phyloP scores from a whole-genome alignment of 140 eudicot genomes.

The Anethum foeniculum region DNA sequence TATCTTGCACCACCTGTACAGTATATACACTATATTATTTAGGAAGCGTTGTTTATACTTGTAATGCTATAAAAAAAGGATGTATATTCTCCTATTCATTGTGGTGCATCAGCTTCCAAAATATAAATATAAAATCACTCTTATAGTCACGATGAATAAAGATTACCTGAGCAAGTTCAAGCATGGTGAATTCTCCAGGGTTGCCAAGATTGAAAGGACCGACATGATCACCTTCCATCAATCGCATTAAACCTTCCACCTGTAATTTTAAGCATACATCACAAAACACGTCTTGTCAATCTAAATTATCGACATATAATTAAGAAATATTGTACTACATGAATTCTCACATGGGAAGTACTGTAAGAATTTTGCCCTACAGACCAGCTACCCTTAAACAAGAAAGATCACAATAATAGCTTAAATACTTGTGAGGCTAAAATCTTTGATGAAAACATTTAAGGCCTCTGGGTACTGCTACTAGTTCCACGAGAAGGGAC shows the following conservation, averaged over 20 bases:
- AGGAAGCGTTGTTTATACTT: neutral
- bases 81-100: neutral
- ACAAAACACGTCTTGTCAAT: neutral
- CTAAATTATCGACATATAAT: neutral
- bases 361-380: conserved; percentile 4
- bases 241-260: conserved; percentile 61
- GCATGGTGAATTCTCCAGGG: conserved; percentile 73
- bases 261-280: conserved; percentile 8
- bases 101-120: neutral
- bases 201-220: conserved; percentile 66
- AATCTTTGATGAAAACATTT: neutral
- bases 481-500: neutral
- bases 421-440: neutral
- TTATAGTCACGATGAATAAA: neutral
- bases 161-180: conserved; percentile 42
- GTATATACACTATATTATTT: neutral
- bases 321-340: neutral
- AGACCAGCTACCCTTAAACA: conserved; percentile 3
- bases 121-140: too few relatives aligned
- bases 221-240: conserved; percentile 65
- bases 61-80: neutral
- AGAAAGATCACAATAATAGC: neutral
- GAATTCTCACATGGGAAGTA: neutral
- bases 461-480: neutral
- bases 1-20: conserved; percentile 41